Conservation (phyloP, 371 early-diverging fungal genomes). For the Vairimorpha necatrix region DNA sequence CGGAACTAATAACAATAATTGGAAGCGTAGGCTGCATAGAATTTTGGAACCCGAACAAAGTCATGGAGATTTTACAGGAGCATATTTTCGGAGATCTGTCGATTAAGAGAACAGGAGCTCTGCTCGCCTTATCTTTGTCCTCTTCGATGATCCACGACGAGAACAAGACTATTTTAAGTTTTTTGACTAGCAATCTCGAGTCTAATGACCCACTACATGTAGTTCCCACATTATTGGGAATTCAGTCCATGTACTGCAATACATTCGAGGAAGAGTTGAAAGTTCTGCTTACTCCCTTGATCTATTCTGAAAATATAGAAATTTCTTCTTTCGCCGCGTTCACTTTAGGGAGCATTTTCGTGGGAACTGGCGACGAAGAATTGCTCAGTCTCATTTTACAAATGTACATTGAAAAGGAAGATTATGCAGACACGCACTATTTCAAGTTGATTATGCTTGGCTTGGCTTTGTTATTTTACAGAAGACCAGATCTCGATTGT, state of each 20-base stretch:
- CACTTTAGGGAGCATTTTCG: constrained; percentile 52
- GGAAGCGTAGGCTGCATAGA: constrained; percentile 55
- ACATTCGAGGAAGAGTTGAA: constrained; percentile 19
- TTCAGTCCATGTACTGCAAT: constrained; percentile 45
- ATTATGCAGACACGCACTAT: constrained; percentile 32
- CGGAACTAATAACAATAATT: constrained; percentile 25
- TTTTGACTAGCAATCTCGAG: constrained; percentile 32
- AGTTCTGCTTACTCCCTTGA: constrained; percentile 26
- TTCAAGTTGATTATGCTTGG: constrained; percentile 57
- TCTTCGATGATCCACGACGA: constrained; percentile 41
- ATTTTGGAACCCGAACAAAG: constrained; percentile 50
- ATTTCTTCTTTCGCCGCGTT: constrained; percentile 51
- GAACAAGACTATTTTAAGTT: constrained; percentile 52
- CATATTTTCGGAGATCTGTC: constrained; percentile 51
- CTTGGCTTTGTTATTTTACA: constrained; percentile 55
- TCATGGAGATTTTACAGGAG: constrained; percentile 53
- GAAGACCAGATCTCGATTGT: constrained; percentile 37
- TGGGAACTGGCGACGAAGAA: constrained; percentile 44
- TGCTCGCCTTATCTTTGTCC: constrained; percentile 55
- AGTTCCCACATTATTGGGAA: constrained; percentile 43
- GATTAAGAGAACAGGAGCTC: constrained; percentile 33
- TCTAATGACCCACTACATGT: constrained; percentile 37
- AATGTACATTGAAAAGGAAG: constrained; percentile 44
- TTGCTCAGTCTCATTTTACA: constrained; percentile 45
- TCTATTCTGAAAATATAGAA: constrained; percentile 39